Percentiles rank a stretch among this genome's conserved stretches.
phyloP scores from a whole-genome alignment of 192 early-diverging fungal genomes.

The Ambispora gerdemannii region DNA sequence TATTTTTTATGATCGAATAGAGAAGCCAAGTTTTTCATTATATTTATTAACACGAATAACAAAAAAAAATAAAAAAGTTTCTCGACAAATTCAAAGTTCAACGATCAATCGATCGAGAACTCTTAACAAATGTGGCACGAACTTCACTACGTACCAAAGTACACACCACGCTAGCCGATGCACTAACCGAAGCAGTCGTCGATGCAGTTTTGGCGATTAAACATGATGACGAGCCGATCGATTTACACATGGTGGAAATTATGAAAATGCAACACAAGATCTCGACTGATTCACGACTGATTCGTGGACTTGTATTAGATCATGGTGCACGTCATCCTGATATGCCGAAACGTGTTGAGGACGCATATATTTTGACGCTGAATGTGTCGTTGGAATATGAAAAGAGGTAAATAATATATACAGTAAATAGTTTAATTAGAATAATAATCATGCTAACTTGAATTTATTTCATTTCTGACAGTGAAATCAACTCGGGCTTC shows the following conservation, averaged over 20 bases:
- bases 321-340: slow-evolving; percentile 99
- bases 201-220: slow-evolving; percentile 91
- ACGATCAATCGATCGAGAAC: slow-evolving; percentile 82
- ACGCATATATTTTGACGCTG: slow-evolving; percentile 89
- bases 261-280: slow-evolving; percentile 99
- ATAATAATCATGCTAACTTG: slow-evolving; percentile 20
- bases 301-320: slow-evolving; percentile 95
- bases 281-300: slow-evolving; percentile 92
- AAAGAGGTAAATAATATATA: slow-evolving; percentile 68
- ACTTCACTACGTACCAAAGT: slow-evolving; percentile 96
- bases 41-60: slow-evolving; percentile 1
- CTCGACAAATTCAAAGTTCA: slow-evolving; percentile 81
- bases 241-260: slow-evolving; percentile 99
- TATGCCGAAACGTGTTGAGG: slow-evolving; percentile 92
- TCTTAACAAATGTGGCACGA: slow-evolving; percentile 86
- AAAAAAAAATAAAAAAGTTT: no score
- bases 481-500: slow-evolving; percentile 98
- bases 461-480: slow-evolving; percentile 2
- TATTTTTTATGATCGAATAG: slow-evolving; percentile 20
- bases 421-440: slow-evolving; percentile 29
- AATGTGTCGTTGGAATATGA: slow-evolving; percentile 99
- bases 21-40: neutral
- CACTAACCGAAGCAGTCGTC: slow-evolving; percentile 93
- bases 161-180: slow-evolving; percentile 82
- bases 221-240: slow-evolving; percentile 81